These are phyloP conservation scores for Dentiscutata heterogama DNA, from an alignment of 371 early-diverging fungal species.

Conservation along the genomic window DNA sequence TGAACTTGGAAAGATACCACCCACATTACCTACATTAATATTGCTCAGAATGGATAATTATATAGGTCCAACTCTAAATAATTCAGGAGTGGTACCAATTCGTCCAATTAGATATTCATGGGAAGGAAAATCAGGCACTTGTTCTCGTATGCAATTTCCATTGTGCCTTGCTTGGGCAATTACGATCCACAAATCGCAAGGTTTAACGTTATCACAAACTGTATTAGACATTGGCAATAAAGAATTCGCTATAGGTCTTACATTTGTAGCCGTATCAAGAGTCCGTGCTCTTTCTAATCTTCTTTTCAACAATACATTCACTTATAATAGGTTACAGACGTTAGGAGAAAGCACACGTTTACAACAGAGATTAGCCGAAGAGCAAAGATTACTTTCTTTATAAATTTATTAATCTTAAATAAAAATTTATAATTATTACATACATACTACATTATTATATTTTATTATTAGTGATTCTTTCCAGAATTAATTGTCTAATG, in stretches of 20 bases:
- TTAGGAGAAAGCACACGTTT: no score
- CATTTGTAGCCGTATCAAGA: background rate
- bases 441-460: no score
- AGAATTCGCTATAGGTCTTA: background rate
- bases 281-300: background rate
- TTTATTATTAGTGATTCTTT: no score
- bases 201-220: background rate
- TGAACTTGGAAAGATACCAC: background rate
- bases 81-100: background rate
- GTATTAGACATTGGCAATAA: background rate
- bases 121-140: background rate
- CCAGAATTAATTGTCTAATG: no score
- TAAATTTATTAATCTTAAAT: no score
- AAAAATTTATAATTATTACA: no score
- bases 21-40: background rate
- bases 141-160: background rate
- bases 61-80: background rate
- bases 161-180: conserved; percentile 7
- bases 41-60: background rate
- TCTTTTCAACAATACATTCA: no score
- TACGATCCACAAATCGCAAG: background rate
- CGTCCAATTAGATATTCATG: background rate
- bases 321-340: no score
- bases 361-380: no score
- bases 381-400: no score